These are phyloP conservation scores for Mangifera indica DNA, from an alignment of 345 rosid genomes.

Conservation along the genomic window DNA sequence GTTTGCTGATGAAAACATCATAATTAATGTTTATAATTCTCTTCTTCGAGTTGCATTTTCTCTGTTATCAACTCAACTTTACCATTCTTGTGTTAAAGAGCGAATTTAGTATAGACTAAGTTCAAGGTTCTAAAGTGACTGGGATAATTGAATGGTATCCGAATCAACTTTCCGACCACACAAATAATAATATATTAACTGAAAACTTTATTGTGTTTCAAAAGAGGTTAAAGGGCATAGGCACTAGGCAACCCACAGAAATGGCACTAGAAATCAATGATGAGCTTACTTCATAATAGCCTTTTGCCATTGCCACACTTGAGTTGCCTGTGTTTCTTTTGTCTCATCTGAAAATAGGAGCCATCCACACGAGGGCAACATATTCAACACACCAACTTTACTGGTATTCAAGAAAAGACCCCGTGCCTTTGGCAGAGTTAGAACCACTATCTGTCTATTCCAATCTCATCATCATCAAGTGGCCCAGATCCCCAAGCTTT, in stretches of 20 bases:
- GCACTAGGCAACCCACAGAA: neutral
- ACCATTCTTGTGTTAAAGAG: neutral
- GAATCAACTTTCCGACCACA: too few species aligned
- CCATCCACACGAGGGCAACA: constrained; percentile 6
- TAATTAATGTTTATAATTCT: neutral
- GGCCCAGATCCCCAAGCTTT: neutral
- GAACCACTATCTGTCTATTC: neutral
- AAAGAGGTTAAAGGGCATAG: neutral
- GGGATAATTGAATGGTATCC: too few species aligned
- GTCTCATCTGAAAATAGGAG: constrained; percentile 3
- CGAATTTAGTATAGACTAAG: neutral
- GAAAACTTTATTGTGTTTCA: too few species aligned
- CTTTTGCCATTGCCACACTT: constrained; percentile 7
- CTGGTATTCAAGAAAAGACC: neutral
- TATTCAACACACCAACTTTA: neutral
- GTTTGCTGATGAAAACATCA: constrained; percentile 14
- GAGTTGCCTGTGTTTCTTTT: neutral
- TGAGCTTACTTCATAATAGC: neutral
- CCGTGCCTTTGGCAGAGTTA: neutral
- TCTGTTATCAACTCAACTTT: neutral
- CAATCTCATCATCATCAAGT: neutral
- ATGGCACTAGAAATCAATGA: neutral
- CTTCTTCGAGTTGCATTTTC: neutral
- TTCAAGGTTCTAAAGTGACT: neutral
- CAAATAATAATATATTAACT: too few species aligned